Base-by-base conservation (phyloP, 805 yeast genomes). In the Kregervanrija fluxuum region DNA sequence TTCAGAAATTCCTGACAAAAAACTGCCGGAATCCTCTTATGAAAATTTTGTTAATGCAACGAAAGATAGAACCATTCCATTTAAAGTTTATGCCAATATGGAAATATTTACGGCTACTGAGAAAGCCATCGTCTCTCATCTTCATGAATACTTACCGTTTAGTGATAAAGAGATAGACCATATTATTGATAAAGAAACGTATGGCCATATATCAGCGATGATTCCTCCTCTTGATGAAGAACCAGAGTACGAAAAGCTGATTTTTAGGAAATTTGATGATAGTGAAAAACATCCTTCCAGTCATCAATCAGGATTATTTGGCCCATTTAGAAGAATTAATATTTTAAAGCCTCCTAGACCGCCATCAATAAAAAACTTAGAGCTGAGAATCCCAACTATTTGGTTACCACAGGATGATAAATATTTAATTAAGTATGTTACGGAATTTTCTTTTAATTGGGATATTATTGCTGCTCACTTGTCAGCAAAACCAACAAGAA, bases 321-420 rank as follows among this genome's bases (percentile, higher is more conserved):
- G 73, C 48, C 67, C 73, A 34, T 75, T 70, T 44, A 75, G 84
- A 56, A 69, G 82, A 40, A 75, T 76, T 48, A 82, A 77, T 45
- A 74, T 72, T 42, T 69, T 90, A 41, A 80, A 83, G 50, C 97
- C 99, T 0, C 99, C 99, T 5, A 75, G 77, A 42, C 98, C 98
- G 0, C 99, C 99, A 3, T 75, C 85, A 8, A 66, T 86, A 47
- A 80, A 82, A 54, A 85, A 87, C 56, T 67, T 93, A 52, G 90
- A 87, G 50, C 75, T 78, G 48, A 71, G 98, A 50, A 82, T 91
- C 2, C 97, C 98, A 3, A 88, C 98, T 0, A 85, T 90, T 31
- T 93, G 99, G 99, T 71, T 90, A 13, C 97, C 98, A 0, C 89
- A 83, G 53, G 99, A 93, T 61, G 99, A 93, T 59, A 81, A 79